Evolutionary conservation across 352 stramenopile genomes (phyloP).

Genomic region (Plasmopara viticola): DNA sequence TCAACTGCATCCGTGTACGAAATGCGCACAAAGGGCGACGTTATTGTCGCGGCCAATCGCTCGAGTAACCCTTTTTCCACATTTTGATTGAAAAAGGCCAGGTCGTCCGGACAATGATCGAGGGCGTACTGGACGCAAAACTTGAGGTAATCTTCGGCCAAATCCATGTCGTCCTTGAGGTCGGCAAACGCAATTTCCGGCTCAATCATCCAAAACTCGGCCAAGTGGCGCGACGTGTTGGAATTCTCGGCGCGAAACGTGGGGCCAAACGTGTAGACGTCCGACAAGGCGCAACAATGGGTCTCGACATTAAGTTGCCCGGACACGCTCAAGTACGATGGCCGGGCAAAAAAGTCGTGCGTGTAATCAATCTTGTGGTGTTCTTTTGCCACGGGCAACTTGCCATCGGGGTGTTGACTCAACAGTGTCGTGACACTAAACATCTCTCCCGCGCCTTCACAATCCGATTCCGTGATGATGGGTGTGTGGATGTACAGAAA

Average conservation of each 20-base stretch:
- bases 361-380: constrained; percentile 79
- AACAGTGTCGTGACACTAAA: constrained; percentile 93
- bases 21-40: constrained; percentile 67
- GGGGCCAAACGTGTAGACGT: constrained; percentile 98
- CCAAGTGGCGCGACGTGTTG: constrained; percentile 96
- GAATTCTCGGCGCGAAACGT: constrained; percentile 99
- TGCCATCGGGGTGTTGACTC: constrained; percentile 67
- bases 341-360: constrained; percentile 89
- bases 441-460: constrained; percentile 97
- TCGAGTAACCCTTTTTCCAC: constrained; percentile 87
- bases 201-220: constrained; percentile 99
- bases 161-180: constrained; percentile 90
- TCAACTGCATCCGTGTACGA: constrained; percentile 94
- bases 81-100: constrained; percentile 93
- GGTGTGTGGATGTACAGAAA: constrained; percentile 95
- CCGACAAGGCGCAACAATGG: constrained; percentile 82
- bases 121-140: constrained; percentile 92
- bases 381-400: constrained; percentile 49
- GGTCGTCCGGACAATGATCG: constrained; percentile 88
- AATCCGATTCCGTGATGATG: constrained; percentile 95
- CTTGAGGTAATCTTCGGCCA: constrained; percentile 96
- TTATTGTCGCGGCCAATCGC: constrained; percentile 42
- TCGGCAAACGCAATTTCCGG: constrained; percentile 88
- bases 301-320: constrained; percentile 96
- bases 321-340: constrained; percentile 91